Base-by-base conservation (phyloP, 2,329 filamentous ascomycete species). In the Aquanectria penicillioides region DNA sequence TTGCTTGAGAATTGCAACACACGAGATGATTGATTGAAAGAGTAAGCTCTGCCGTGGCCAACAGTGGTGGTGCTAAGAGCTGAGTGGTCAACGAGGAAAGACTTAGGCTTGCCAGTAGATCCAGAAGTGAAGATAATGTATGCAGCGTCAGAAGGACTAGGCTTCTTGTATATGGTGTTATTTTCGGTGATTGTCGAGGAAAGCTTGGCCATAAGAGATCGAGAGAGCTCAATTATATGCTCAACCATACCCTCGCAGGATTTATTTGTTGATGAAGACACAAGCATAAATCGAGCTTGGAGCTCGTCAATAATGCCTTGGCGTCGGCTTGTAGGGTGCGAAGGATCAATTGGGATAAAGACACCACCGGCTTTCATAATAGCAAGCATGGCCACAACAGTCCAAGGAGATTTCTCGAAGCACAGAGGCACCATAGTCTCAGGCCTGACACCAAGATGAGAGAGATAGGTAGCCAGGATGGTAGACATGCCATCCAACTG, bases 61-160 rank as follows among this genome's bases (percentile, higher is more conserved):
- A 48, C 13, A 38, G 34, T 43, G 5, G 53, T 52, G 8, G 53
- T 26, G 15, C 44, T 33, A 1, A 52, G 17, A 15, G 34, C 47
- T 5, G 23, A 9, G 9, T 63, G 61, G 10, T 26, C 25, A 13
- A 72, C 49, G 22, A 82, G 74, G 18, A 84, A 80, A 23, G 82
- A 82, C 69, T 86, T 86, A 0, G 83, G 83, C 17, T 74, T 75
- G 10, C 83, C 83, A 0, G 83, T 86, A 29, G 79, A 84, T 18
- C 83, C 83, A 3, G 83, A 85, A 6, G 83, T 86, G 67, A 85
- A 86, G 64, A 84, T 80, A 58, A 83, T 80, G 37, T 73, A 73
- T 1, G 47, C 37, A 8, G 34, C 28, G 22, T 38, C 15, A 10
- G n/a, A 34, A 20, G 52, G 36, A 2, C 10, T 15, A 3, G 44